Base-by-base conservation (phyloP, 2,329 filamentous ascomycete genomes). In the Fusarium metavorans region DNA sequence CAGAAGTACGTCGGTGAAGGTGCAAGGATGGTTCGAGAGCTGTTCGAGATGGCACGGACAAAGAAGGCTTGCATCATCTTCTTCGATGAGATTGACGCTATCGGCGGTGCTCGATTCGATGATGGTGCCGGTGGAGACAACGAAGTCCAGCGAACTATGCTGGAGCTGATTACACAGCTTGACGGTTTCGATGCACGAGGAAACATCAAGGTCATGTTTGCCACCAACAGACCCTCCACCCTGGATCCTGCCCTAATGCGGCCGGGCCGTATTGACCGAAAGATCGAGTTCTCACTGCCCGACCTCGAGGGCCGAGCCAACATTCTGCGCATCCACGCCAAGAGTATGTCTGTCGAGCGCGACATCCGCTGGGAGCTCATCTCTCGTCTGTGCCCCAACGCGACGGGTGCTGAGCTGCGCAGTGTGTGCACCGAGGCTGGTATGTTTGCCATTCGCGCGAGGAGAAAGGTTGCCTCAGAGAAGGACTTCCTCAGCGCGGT, bases 41-140 rank as follows among this genome's bases (percentile, higher is more conserved):
- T 99, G 4, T 99, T 99, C 83, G 97, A 99, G 87, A 99, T 99
- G 97, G 97, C 97, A 11, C 92, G 97, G 78, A 98, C 97, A 67
- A 99, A 99, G 90, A 99, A 99, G 87, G 97, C 97, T 1, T 99
- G 97, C 85, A 99, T 99, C 82, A 99, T 99, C 86, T 99, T 99
- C 92, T 85, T 85, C 57, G 97, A 99, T 83, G 97, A 99, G 87
- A 97, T 98, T 73, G 96, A 98, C 83, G 96, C 96, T 58, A 94
- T 98, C 65, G 96, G 96, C 81, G 96, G 96, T 78, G 96, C 96
- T 43, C 94, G 96, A 84, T 98, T 98, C 82, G 96, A 98, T 80
- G 96, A 98, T 79, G 96, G 96, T 76, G 96, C 96, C 73, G 96
- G 96, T 79, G 96, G 96, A 80, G 96, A 98, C 85, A 98, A 98